These are phyloP conservation scores for Jaltomata sinuosa DNA, from an alignment of 257 asterid genomes.

Conservation along the genomic window DNA sequence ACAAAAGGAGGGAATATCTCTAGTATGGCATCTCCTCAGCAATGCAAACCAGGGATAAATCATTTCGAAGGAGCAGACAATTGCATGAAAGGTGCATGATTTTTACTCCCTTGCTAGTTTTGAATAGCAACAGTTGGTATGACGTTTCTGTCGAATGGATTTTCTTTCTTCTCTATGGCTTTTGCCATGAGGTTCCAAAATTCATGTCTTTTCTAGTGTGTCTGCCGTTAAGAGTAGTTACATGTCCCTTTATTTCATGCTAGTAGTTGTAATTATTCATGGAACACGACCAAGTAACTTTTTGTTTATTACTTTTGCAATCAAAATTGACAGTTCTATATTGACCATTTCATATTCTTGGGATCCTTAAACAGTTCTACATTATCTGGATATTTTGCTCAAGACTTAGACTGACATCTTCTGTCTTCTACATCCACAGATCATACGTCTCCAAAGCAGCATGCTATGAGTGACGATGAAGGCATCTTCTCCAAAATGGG, in stretches of 20 bases:
- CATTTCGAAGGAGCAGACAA: conserved; percentile 18
- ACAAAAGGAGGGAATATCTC: conserved; percentile 12
- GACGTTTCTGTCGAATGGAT: not conserved
- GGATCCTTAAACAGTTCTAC: not conserved
- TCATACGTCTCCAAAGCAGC: conserved; percentile 31
- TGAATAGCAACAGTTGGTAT: not conserved
- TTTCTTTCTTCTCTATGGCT: not conserved
- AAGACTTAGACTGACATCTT: not conserved
- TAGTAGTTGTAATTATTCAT: not conserved
- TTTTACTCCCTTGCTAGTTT: not conserved
- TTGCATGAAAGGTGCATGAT: conserved; percentile 4
- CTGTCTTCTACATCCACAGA: conserved; percentile 27
- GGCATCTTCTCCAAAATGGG: conserved; percentile 48
- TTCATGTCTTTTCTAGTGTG: not conserved
- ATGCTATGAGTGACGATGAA: conserved; percentile 51
- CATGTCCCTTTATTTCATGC: not conserved
- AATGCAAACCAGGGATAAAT: conserved; percentile 30
- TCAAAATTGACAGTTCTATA: not conserved
- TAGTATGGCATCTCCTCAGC: conserved; percentile 26
- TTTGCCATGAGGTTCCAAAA: not conserved
- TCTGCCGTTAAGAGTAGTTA: too few relatives aligned
- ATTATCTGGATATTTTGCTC: not conserved
- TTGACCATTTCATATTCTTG: not conserved
- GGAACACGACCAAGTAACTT: not conserved
- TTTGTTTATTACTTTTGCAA: not conserved